Evolutionary conservation across 192 early-diverging fungal genomes (phyloP).

Genomic region (Backusella luteola): DNA sequence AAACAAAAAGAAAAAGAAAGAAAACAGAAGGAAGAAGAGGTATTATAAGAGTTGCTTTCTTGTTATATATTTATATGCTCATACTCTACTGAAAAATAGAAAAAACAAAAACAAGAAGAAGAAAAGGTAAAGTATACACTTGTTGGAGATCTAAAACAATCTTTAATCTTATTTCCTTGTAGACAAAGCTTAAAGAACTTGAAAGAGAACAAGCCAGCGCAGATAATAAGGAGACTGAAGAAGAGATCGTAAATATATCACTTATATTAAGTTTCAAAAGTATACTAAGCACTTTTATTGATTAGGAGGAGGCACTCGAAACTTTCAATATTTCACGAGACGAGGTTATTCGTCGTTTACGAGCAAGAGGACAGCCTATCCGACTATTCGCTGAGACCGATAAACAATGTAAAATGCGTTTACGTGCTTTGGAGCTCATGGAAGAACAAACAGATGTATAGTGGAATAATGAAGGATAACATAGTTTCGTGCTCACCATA

Average conservation of each 20-base stretch:
- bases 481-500: neutral
- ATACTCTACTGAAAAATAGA: neutral
- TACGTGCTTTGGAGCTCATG: constrained; percentile 76
- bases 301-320: constrained; percentile 27
- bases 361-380: constrained; percentile 87
- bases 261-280: neutral
- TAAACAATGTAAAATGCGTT: constrained; percentile 70
- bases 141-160: neutral
- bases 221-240: constrained; percentile 14
- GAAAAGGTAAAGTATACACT: constrained; percentile 22
- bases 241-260: neutral
- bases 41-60: constrained; percentile 13
- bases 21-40: constrained; percentile 51
- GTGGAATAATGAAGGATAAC: neutral
- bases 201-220: constrained; percentile 26
- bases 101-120: constrained; percentile 13
- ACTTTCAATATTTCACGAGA: constrained; percentile 63
- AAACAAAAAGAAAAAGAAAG: constrained; percentile 44
- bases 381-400: constrained; percentile 91
- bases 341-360: constrained; percentile 78
- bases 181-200: constrained; percentile 20
- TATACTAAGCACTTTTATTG: neutral
- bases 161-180: neutral
- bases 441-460: constrained; percentile 70
- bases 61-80: neutral